Conservation (phyloP, 1,284 basidiomycete species). For the Ceratobasidium theobromae region DNA sequence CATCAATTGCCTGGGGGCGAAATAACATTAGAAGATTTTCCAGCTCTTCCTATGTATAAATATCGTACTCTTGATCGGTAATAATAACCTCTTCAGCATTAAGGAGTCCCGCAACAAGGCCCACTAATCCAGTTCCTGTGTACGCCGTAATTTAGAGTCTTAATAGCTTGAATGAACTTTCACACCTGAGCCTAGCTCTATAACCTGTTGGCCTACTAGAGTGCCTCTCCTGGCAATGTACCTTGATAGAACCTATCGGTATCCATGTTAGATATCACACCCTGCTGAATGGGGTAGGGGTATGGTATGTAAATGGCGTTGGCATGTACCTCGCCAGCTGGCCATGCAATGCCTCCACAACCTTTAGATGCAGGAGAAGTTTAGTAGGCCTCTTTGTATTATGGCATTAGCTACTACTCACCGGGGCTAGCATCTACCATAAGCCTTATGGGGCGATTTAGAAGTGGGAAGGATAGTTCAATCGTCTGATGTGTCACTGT, state of each 20-base stretch:
- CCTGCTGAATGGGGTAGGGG: conserved; percentile 6
- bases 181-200: conserved; percentile 69
- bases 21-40: not conserved
- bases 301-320: conserved; percentile 26
- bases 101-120: conserved; percentile 74
- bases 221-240: conserved; percentile 62
- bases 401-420: not conserved
- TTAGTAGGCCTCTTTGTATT: conserved; percentile 40
- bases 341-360: conserved; percentile 92
- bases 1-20: conserved; percentile 60
- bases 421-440: conserved; percentile 21
- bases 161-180: not conserved
- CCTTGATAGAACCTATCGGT: conserved; percentile 66
- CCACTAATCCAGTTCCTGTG: conserved; percentile 85
- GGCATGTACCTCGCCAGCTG: conserved; percentile 75
- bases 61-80: conserved; percentile 87
- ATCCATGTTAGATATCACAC: not conserved
- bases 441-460: conserved; percentile 19
- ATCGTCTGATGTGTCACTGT: conserved; percentile 11
- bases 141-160: conserved; percentile 38
- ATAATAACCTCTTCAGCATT: conserved; percentile 66
- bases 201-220: conserved; percentile 57
- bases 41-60: conserved; percentile 4
- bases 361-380: conserved; percentile 74
- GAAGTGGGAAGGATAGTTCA: conserved; percentile 22